These are phyloP conservation scores for Striga asiatica DNA, from an alignment of 257 asterid genomes.

Conservation along the genomic window DNA sequence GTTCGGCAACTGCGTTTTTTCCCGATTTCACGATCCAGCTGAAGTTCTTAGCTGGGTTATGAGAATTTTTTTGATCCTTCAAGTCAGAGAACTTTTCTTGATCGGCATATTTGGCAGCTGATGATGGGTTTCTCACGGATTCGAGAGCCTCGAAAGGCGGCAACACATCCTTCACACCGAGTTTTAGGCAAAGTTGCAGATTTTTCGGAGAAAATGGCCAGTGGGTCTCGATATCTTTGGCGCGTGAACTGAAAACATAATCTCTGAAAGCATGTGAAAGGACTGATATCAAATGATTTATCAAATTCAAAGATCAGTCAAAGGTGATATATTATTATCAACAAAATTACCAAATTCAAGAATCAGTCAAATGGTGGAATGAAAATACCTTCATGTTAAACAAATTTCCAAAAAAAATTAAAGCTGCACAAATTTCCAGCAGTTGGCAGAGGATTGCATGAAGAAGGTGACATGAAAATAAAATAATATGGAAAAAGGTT, in stretches of 20 bases:
- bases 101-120: background rate
- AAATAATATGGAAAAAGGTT: no score
- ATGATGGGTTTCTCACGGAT: slow-evolving; percentile 21
- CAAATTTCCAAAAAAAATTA: no score
- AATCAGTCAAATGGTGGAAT: no score
- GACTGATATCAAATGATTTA: no score
- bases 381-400: no score
- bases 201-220: slow-evolving; percentile 89
- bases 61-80: slow-evolving; percentile 22
- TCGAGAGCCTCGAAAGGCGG: slow-evolving; percentile 73
- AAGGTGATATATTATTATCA: no score
- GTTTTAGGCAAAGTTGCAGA: slow-evolving; percentile 66
- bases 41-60: slow-evolving; percentile 47
- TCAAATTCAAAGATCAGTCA: no score
- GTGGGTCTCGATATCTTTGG: slow-evolving; percentile 53
- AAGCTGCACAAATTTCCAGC: no score
- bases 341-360: background rate
- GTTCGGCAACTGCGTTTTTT: slow-evolving; percentile 30
- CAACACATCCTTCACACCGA: slow-evolving; percentile 59
- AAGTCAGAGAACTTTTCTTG: no score
- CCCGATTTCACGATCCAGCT: slow-evolving; percentile 38
- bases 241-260: slow-evolving; percentile 56
- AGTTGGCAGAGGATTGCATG: no score
- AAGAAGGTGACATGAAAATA: no score
- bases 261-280: slow-evolving; percentile 61